Evolutionary conservation across 306 rosid species (phyloP), one percentile per base, ranked within the genome.

Genomic region (Castanea mollissima): DNA sequence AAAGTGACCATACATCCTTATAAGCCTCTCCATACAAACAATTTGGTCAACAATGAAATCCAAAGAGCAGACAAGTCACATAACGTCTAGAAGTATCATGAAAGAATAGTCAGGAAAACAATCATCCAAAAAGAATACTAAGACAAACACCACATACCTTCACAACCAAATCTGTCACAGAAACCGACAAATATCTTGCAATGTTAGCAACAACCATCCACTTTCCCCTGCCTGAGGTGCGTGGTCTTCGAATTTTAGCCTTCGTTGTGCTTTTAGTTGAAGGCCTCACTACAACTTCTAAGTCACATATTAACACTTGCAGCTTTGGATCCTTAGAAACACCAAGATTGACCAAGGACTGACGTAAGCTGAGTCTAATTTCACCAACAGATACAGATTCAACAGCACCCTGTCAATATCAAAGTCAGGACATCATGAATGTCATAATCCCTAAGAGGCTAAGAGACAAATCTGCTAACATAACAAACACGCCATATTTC

Each of bases 361-460:
- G 97, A 51, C 99, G 94, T 87, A 96, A 79, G 88, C 99, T 93
- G 80, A 93, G 82, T 83, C 87, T 96, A 72, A 96, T 91, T 89
- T 96, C 99, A 82, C 98, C 98, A 81, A 96, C 88, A 73, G 97
- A 91, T 74, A 96, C 84, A 60, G 98, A 91, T 88, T 96, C 99
- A 78, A 96, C 71, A 69, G 94, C 79, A 80, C 99, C 99, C 99
- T 96, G 88, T 79, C 81, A 79, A 89, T 74, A 80, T 68, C 46
- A 80, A 68, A 80, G 81, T 78, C 69, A 77, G 71, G 76, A 79
- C 44, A 81, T 63, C 71, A 86, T n/a, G 20, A 80, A 82, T 76
- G 38, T 34, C 81, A 80, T 62, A 65, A 63, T 79, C 65, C 38
- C 74, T 56, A 55, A 75, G 31, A 69, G 59, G 76, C 55, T 84